phyloP scores from a whole-genome alignment of 768 basidiomycete genomes.

The Hypsizygus marmoreus region DNA sequence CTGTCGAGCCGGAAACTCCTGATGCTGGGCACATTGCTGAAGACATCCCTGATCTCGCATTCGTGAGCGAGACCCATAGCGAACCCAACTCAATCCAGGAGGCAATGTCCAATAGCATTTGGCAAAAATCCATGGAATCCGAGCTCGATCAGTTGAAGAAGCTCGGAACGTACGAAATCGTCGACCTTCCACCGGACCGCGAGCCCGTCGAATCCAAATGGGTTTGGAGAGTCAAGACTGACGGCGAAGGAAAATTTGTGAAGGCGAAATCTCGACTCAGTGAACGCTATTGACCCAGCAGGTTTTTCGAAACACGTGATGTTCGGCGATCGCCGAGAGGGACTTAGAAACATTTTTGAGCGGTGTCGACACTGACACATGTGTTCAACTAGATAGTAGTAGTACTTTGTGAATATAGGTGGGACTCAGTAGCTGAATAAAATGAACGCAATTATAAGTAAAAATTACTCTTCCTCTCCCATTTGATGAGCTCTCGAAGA shows the following conservation, averaged over 20 bases:
- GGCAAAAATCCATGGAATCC: slow-evolving; percentile 25
- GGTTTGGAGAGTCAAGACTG: slow-evolving; percentile 36
- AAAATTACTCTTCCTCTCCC: too few species aligned
- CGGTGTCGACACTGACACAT: too few species aligned
- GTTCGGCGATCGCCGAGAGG: too few species aligned
- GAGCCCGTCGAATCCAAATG: slow-evolving; percentile 30
- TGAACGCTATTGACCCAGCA: too few species aligned
- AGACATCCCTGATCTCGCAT: neutral
- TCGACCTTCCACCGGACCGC: slow-evolving; percentile 20
- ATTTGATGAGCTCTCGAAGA: too few species aligned
- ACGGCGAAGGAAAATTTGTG: slow-evolving; percentile 29
- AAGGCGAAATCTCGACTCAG: slow-evolving; percentile 35
- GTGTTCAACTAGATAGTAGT: too few species aligned
- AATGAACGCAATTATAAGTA: too few species aligned
- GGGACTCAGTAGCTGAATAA: too few species aligned
- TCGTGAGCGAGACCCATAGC: slow-evolving; percentile 3
- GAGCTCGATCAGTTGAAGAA: slow-evolving; percentile 25
- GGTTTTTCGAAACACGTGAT: too few species aligned
- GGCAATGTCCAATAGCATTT: slow-evolving; percentile 11
- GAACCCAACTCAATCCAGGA: slow-evolving; percentile 10
- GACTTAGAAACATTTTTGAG: too few species aligned
- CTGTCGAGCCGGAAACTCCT: neutral
- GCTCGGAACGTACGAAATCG: slow-evolving; percentile 31
- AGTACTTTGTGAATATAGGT: too few species aligned
- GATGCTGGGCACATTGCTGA: neutral